Evolutionary conservation across 2,329 filamentous ascomycete genomes (phyloP), one percentile per base, ranked within the genome.

Genomic region (Pseudogymnoascus sp.): DNA sequence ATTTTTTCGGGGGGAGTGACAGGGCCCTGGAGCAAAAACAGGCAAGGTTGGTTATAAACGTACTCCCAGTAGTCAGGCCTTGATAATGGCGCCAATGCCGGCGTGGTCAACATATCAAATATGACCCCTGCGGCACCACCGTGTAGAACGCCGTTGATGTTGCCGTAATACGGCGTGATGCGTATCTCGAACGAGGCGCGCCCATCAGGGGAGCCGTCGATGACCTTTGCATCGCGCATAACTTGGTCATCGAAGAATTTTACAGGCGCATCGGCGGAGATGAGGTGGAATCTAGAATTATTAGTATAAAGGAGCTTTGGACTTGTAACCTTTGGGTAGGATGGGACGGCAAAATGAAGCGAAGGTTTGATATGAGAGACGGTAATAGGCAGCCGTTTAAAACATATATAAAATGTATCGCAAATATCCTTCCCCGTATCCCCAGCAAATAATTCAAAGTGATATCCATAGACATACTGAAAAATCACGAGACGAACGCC

Each of bases 21-120:
- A 7, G 13, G 11, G 4, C 33, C 21, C 14, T 31, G 26, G 6
- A 31, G 11, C 5, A 3, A 6, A 16, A 5, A n/a, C 14, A 1
- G 4, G 10, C 33, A 61, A 33, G 26, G 31, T 42, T 13, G 4
- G 24, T 63, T 21, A 47, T 14, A 56, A 37, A 69, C 72, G 50
- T 67, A 78, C 73, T 81, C 76, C 80, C 80, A 83, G 68, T 76
- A 81, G 2, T 77, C 79, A 0, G 78, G 77, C 37, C 72, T 74
- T 4, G 79, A 74, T 11, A 82, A 61, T 1, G 80, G 79, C 42
- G 79, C 80, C 16, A 83, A 71, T 0, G 80, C 79, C 11, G 75
- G 75, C 0, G 79, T 81, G 4, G 80, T 82, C 62, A 78, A 76
- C 72, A 84, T 80, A 68, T 86, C 83, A 64, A 82, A 82, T 47